These are phyloP conservation scores for Colletotrichum brevisporum DNA, from an alignment of 2,329 filamentous ascomycete species.

Conservation along the genomic window DNA sequence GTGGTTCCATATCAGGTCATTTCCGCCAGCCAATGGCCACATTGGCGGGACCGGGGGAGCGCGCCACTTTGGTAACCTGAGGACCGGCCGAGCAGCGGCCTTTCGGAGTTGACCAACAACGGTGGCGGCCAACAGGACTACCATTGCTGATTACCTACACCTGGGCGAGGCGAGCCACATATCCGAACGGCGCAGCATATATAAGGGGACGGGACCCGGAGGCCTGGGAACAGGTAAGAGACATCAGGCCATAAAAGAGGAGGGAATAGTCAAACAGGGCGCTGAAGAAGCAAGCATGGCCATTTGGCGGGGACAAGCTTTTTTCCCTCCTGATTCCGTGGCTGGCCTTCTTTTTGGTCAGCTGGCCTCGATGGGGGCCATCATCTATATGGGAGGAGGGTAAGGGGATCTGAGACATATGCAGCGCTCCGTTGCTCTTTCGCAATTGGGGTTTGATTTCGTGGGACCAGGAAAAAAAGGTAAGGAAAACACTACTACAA, in stretches of 20 bases:
- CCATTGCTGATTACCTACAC: neutral
- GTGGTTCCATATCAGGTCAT: constrained; percentile 36
- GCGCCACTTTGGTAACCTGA: constrained; percentile 12
- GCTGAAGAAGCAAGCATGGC: constrained; percentile 16
- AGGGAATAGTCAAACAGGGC: neutral
- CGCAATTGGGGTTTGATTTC: neutral
- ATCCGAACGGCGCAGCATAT: constrained; percentile 3
- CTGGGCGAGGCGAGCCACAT: neutral
- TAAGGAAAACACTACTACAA: neutral
- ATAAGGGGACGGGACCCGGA: neutral
- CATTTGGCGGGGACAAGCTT: constrained; percentile 1
- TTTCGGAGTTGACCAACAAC: neutral
- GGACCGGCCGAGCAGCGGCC: neutral
- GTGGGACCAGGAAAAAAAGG: neutral
- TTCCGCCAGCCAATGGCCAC: constrained; percentile 35
- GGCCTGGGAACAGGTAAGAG: constrained; percentile 21
- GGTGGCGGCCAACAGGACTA: neutral
- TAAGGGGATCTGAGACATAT: constrained; percentile 22
- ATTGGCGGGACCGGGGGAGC: constrained; percentile 23
- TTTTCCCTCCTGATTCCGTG: neutral
- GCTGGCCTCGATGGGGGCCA: neutral
- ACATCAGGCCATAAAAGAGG: constrained; percentile 20
- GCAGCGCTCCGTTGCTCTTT: constrained; percentile 7
- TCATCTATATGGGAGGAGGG: neutral
- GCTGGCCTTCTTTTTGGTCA: neutral